phyloP scores from a whole-genome alignment of 148 eudicot species.

The Heliosperma pusillum region DNA sequence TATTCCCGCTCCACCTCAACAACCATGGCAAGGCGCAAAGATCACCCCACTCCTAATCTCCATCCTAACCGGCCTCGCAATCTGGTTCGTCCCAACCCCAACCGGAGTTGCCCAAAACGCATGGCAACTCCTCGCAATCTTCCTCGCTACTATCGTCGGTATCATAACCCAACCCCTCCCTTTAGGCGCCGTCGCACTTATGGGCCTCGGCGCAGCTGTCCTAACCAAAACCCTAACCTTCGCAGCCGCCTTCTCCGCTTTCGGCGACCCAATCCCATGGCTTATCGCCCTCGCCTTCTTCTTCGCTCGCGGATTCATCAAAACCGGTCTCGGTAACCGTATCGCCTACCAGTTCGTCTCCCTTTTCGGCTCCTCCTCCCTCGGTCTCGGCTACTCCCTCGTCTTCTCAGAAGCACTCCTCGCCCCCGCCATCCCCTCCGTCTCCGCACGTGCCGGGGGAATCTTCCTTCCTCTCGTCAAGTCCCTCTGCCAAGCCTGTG shows the following conservation, averaged over 20 bases:
- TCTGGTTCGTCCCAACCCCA: constrained; percentile 80
- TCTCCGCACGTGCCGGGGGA: constrained; percentile 91
- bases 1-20: neutral
- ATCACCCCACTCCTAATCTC: constrained; percentile 61
- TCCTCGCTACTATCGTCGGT: constrained; percentile 79
- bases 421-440: constrained; percentile 93
- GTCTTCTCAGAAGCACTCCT: constrained; percentile 84
- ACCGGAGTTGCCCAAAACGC: constrained; percentile 60
- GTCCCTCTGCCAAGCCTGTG: constrained; percentile 77
- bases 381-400: constrained; percentile 81
- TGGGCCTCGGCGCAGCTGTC: constrained; percentile 80
- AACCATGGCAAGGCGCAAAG: constrained; percentile 59
- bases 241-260: constrained; percentile 90
- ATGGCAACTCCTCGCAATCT: constrained; percentile 80
- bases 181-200: constrained; percentile 79
- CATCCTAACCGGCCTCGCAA: constrained; percentile 57
- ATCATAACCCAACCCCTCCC: constrained; percentile 90
- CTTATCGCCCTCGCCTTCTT: constrained; percentile 87
- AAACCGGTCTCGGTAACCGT: constrained; percentile 82
- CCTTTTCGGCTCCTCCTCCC: constrained; percentile 58
- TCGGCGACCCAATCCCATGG: constrained; percentile 93
- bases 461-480: constrained; percentile 78
- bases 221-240: constrained; percentile 79
- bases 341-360: constrained; percentile 76
- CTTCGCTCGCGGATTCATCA: constrained; percentile 90